Base-by-base conservation (phyloP, 352 stramenopile species). In the Saprolegnia diclina region DNA sequence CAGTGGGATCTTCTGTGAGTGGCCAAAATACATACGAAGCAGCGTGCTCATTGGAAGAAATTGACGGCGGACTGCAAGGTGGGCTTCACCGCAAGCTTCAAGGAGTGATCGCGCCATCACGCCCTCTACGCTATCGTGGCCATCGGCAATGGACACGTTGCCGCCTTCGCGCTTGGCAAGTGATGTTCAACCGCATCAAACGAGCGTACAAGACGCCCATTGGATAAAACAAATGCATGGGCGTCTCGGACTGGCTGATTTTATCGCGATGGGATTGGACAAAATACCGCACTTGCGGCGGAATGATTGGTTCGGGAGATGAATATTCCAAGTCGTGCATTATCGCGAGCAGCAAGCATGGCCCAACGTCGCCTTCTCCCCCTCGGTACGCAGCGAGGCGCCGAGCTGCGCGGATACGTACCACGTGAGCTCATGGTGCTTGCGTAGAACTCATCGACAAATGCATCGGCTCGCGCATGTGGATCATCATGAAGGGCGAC, bases 401-500 rank as follows among this genome's bases (percentile, higher is more conserved):
- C 46, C 9, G 29, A 37, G 45, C 32, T 37, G 54, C 6, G 0
- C 45, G 46, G 38, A 45, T 63, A 48, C 21, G 38, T 13, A 5
- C 64, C 32, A 65, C 67, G 24, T 68, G n/a, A 13, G 48, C 1
- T 26, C 24, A 52, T 56, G 46, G n/a, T 53, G 5, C 46, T 29
- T 56, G 7, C 42, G 1, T 62, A 95, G 97, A 99, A 83, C 81
- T 99, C 35, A 99, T 99, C 70, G 97, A 99, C 83, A 99, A 99
- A 77, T 99, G 97, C 77, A 99, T 99, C 71, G 97, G 97, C 56
- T 98, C 93, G 18, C 88, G 92, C 64, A 91, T 99, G 56, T 99
- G 97, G 97, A 98, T 99, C 73, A 94, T 99, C 74, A 99, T 99
- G 96, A 98, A 99, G 77, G 96, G 96, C 48, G 89, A 97, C 76